Evolutionary conservation across 768 basidiomycete genomes (phyloP), one percentile per base, ranked within the genome.

Genomic region (Porphyrellus cyaneotinctus): DNA sequence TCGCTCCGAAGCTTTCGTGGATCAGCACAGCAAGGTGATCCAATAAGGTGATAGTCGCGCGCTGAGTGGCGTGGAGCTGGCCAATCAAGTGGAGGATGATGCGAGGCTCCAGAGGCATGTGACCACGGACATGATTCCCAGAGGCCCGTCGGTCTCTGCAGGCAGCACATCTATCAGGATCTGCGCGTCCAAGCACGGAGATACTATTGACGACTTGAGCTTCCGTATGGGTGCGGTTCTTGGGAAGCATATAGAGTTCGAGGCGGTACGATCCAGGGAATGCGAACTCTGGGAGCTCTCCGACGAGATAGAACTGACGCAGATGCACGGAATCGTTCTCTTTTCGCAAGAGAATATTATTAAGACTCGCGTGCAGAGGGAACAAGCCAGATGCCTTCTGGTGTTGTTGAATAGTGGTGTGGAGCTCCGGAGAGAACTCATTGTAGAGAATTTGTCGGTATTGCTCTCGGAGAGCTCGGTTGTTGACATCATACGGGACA

Each of bases 241-340:
- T 58, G 6, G 56, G 56, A 10, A 26, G 36, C 4, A 62, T 8
- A 49, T 48, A 56, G 4, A 62, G 53, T n/a, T 62, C 61, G 32
- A 62, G 61, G 30, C 57, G 57, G 11, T 62, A 47, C 23, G 61
- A 62, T 36, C 61, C 61, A 5, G 43, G 4, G 51, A 49, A 59
- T 13, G 61, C 57, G 17, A 59, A 63, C 47, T 63, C 57, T 22
- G 53, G 61, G 2, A 62, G 8, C 0, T 46, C 2, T 12, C 49
- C 61, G 5, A 37, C 12, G 12, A 63, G 4, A 12, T 5, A 17
- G 33, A 51, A 62, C 10, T 53, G 45, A 28, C 57, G 61, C 36
- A 62, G 28, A 17, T 39, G 23, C 0, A 43, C 28, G 6, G 6
- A 5, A 0, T 15, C 38, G 1, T 36, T 2, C 0, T 43, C 47